These are phyloP conservation scores for Dothistroma pini DNA, from an alignment of 2,329 filamentous ascomycete genomes.

Conservation along the genomic window DNA sequence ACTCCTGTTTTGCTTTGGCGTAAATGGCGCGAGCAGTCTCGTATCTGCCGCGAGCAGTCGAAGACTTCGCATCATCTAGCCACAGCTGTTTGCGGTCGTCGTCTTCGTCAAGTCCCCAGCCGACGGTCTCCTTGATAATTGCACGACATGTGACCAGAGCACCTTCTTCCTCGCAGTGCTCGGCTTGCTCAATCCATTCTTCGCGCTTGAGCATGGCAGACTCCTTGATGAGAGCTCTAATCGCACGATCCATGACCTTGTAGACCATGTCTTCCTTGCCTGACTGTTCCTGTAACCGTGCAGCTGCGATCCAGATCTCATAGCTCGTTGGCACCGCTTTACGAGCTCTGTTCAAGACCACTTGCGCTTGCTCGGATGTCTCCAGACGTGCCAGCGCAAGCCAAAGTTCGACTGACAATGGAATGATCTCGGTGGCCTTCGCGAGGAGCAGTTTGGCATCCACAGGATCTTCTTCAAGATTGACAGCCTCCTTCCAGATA, in stretches of 20 bases:
- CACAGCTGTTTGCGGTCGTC: constrained; percentile 95
- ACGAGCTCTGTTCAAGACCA: constrained; percentile 90
- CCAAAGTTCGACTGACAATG: constrained; percentile 91
- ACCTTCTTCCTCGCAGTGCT: constrained; percentile 90
- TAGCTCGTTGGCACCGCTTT: constrained; percentile 90
- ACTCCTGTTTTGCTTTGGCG: constrained; percentile 82
- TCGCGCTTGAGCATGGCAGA: constrained; percentile 96
- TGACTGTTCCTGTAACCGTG: constrained; percentile 83
- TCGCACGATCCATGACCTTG: constrained; percentile 91
- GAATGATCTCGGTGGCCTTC: constrained; percentile 94
- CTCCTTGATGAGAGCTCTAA: constrained; percentile 82
- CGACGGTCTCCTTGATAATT: constrained; percentile 88
- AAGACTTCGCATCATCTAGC: constrained; percentile 86
- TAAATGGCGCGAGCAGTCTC: constrained; percentile 93
- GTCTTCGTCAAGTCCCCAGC: constrained; percentile 90
- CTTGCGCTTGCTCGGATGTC: constrained; percentile 84
- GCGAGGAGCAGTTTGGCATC: constrained; percentile 86
- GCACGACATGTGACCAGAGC: constrained; percentile 80
- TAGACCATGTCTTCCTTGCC: constrained; percentile 69
- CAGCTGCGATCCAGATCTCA: constrained; percentile 96
- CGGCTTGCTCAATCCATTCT: constrained; percentile 93
- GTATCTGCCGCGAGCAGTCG: constrained; percentile 69
- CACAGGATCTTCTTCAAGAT: constrained; percentile 83
- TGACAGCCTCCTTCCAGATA: constrained; percentile 98
- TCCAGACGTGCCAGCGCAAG: constrained; percentile 87